Evolutionary conservation across 2,329 filamentous ascomycete species (phyloP).

Genomic region (Fulvia fulva): DNA sequence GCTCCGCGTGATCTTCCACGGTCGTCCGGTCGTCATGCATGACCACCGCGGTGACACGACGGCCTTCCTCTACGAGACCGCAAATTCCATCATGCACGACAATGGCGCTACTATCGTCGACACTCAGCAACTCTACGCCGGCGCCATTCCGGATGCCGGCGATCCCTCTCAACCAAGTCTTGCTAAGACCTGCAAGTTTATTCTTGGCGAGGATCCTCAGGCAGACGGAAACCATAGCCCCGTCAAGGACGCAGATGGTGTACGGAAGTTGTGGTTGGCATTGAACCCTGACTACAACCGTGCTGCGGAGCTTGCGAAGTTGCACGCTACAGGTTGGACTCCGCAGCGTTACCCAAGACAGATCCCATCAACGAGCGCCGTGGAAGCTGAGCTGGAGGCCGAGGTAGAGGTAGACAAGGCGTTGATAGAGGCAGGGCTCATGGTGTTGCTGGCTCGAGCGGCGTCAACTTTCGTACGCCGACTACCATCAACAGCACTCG

Average conservation of each 20-base stretch:
- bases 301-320: constrained; percentile 4
- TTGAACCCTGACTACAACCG: constrained; percentile 10
- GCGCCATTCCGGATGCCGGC: neutral
- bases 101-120: constrained; percentile 2
- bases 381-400: too few relatives aligned
- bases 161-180: neutral
- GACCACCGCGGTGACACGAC: constrained; percentile 7
- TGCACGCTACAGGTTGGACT: neutral
- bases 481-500: too few relatives aligned
- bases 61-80: constrained; percentile 2
- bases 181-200: neutral
- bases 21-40: constrained; percentile 14
- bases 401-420: too few relatives aligned
- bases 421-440: too few relatives aligned
- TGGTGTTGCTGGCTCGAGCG: too few relatives aligned
- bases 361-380: too few relatives aligned
- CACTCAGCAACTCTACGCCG: constrained; percentile 9
- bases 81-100: neutral
- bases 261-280: constrained; percentile 1
- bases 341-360: neutral
- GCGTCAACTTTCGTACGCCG: too few relatives aligned
- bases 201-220: neutral
- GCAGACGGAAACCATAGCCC: constrained; percentile 3
- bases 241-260: constrained; percentile 5
- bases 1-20: neutral